Conservation (phyloP, 169 alveolate genomes). For the Cryptosporidium meleagridis region DNA sequence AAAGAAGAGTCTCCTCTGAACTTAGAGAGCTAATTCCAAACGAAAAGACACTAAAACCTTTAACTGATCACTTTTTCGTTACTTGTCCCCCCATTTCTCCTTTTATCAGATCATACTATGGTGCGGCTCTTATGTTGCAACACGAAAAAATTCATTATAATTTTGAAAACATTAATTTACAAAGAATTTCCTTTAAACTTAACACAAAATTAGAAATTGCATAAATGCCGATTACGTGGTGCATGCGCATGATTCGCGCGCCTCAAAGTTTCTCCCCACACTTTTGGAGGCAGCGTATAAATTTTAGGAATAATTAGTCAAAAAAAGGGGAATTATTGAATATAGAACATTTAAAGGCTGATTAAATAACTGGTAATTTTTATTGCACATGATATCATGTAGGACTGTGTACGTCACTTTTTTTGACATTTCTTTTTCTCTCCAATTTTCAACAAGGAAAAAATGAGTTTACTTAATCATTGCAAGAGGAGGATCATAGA, state of each 20-base stretch:
- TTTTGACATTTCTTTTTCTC: neutral
- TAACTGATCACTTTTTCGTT: slow-evolving; percentile 14
- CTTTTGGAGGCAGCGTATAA: slow-evolving; percentile 5
- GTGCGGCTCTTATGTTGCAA: slow-evolving; percentile 27
- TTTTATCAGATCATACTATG: slow-evolving; percentile 47
- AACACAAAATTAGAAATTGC: neutral
- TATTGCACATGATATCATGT: neutral
- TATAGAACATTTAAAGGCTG: neutral
- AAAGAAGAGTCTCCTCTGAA: slow-evolving; percentile 25
- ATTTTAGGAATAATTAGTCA: neutral
- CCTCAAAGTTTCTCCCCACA: slow-evolving; percentile 13
- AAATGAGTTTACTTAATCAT: slow-evolving; percentile 40
- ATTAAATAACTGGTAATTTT: neutral
- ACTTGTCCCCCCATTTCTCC: slow-evolving; percentile 70
- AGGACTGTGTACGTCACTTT: neutral
- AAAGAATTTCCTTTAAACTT: neutral
- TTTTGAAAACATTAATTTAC: neutral
- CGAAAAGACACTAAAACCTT: neutral
- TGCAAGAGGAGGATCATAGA: slow-evolving; percentile 46
- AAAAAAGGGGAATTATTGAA: neutral
- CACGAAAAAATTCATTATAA: neutral
- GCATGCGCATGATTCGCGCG: slow-evolving; percentile 27
- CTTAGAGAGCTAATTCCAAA: neutral
- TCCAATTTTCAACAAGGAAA: neutral
- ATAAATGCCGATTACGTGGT: slow-evolving; percentile 10